These are phyloP conservation scores for Leccinum variicolor DNA, from an alignment of 768 basidiomycete genomes.

Conservation along the genomic window DNA sequence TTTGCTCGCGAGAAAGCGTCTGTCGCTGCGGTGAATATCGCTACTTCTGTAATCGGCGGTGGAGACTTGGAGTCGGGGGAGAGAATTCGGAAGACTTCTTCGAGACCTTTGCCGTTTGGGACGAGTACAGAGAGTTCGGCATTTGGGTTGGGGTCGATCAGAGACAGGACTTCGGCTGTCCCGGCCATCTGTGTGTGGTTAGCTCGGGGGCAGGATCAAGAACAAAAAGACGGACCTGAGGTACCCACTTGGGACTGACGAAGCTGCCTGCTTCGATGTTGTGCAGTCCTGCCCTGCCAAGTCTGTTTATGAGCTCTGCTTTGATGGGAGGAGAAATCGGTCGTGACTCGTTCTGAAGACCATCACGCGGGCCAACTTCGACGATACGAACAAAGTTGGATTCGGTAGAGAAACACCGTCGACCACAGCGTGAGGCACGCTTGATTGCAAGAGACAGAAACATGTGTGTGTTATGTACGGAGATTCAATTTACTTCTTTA, in stretches of 20 bases:
- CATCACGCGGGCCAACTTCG: constrained; percentile 90
- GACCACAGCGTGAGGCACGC: background rate
- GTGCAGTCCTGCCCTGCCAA: constrained; percentile 62
- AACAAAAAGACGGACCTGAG: constrained; percentile 51
- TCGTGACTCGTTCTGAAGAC: constrained; percentile 84
- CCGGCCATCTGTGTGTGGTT: constrained; percentile 70
- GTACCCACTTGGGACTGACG: constrained; percentile 92
- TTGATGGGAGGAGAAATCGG: constrained; percentile 72
- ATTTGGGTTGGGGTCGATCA: constrained; percentile 49
- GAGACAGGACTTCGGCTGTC: constrained; percentile 68
- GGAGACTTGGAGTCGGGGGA: constrained; percentile 31
- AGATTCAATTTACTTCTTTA: background rate
- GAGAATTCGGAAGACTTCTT: constrained; percentile 61
- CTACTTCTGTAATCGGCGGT: constrained; percentile 74
- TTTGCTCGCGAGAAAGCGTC: constrained; percentile 86
- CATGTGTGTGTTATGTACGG: constrained; percentile 10
- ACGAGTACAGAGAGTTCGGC: constrained; percentile 76
- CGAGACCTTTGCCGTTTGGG: constrained; percentile 76
- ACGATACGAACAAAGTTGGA: constrained; percentile 51
- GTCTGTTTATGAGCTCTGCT: constrained; percentile 73
- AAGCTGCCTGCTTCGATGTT: constrained; percentile 86
- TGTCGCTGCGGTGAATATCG: constrained; percentile 86
- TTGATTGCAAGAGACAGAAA: constrained; percentile 4
- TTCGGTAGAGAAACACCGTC: constrained; percentile 6
- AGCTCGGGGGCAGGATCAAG: background rate